These are phyloP conservation scores for Sarocladium brachiariae DNA, from an alignment of 2,329 filamentous ascomycete species.

Conservation along the genomic window DNA sequence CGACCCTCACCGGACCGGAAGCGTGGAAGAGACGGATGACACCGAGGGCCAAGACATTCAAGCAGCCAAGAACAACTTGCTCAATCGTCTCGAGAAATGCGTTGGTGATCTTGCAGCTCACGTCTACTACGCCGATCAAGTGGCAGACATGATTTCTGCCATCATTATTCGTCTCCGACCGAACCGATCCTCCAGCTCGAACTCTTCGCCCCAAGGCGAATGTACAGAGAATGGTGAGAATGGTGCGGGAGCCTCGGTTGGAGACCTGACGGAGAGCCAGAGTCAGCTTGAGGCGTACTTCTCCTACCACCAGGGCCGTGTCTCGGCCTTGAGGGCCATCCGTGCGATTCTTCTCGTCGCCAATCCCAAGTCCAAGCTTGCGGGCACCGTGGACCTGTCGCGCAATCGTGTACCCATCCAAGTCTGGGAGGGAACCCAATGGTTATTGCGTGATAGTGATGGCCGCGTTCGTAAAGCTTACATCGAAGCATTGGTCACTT, in stretches of 20 bases:
- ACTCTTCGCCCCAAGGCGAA: conserved; percentile 38
- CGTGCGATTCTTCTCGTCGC: conserved; percentile 78
- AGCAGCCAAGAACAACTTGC: conserved; percentile 35
- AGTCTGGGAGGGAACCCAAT: conserved; percentile 95
- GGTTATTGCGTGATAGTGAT: conserved; percentile 77
- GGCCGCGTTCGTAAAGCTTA: conserved; percentile 78
- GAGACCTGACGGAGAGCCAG: conserved; percentile 37
- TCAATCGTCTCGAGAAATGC: conserved; percentile 68
- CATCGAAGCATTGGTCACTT: conserved; percentile 73
- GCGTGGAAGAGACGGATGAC: conserved; percentile 21
- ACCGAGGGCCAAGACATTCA: neutral
- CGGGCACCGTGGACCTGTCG: conserved; percentile 55
- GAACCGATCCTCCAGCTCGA: conserved; percentile 34
- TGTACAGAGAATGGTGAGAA: conserved; percentile 34
- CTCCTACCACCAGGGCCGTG: conserved; percentile 46
- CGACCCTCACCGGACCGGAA: conserved; percentile 24
- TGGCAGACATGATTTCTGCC: conserved; percentile 85
- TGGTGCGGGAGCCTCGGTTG: conserved; percentile 24
- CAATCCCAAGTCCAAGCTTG: conserved; percentile 57
- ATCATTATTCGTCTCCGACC: conserved; percentile 76
- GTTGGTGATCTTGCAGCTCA: conserved; percentile 91
- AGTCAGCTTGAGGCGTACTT: conserved; percentile 45
- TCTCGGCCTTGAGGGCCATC: conserved; percentile 67
- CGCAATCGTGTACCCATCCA: conserved; percentile 70
- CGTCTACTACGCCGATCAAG: conserved; percentile 94